A percentile compares a stretch with the other conserved stretches of the same genome.
Evolutionary conservation across 345 rosid genomes (phyloP).

Genomic region (Geranium brycei): DNA sequence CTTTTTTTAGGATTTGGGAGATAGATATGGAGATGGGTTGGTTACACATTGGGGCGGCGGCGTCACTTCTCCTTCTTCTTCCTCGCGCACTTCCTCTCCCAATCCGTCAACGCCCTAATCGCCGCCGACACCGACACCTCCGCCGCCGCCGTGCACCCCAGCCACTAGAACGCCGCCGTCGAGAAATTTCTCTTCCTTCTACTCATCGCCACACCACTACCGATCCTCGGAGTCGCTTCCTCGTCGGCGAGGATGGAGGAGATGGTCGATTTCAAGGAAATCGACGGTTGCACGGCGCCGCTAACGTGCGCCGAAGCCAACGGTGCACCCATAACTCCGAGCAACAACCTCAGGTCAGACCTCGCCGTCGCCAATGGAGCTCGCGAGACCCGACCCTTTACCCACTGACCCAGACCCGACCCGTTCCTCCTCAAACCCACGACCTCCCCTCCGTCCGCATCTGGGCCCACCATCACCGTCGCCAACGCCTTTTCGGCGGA

Average conservation of each 20-base stretch:
- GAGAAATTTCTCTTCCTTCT: slow-evolving; percentile 24
- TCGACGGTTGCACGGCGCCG: slow-evolving; percentile 11
- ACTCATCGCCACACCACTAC: too few species aligned
- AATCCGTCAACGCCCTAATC: slow-evolving; percentile 69
- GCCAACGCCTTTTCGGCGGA: slow-evolving; percentile 53
- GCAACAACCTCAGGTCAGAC: slow-evolving; percentile 36
- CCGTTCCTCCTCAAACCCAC: slow-evolving; percentile 41
- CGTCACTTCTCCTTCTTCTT: slow-evolving; percentile 31
- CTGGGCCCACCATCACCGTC: slow-evolving; percentile 86
- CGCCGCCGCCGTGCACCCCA: slow-evolving; percentile 67
- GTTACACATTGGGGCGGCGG: too few species aligned
- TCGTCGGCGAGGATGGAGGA: too few species aligned
- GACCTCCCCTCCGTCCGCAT: slow-evolving; percentile 51
- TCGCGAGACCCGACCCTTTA: slow-evolving; percentile 27
- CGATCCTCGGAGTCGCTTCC: too few species aligned
- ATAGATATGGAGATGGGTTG: too few species aligned
- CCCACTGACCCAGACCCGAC: slow-evolving; percentile 43
- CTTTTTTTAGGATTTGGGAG: too few species aligned
- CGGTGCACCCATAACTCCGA: slow-evolving; percentile 40
- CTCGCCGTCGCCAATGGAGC: slow-evolving; percentile 14
- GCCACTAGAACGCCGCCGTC: slow-evolving; percentile 38
- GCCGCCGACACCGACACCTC: slow-evolving; percentile 74
- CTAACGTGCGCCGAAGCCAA: slow-evolving; percentile 37
- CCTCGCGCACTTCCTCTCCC: slow-evolving; percentile 31
- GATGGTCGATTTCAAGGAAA: too few species aligned